phyloP scores from a whole-genome alignment of 2,329 filamentous ascomycete genomes.

The Penicillium aurantiogriseum region DNA sequence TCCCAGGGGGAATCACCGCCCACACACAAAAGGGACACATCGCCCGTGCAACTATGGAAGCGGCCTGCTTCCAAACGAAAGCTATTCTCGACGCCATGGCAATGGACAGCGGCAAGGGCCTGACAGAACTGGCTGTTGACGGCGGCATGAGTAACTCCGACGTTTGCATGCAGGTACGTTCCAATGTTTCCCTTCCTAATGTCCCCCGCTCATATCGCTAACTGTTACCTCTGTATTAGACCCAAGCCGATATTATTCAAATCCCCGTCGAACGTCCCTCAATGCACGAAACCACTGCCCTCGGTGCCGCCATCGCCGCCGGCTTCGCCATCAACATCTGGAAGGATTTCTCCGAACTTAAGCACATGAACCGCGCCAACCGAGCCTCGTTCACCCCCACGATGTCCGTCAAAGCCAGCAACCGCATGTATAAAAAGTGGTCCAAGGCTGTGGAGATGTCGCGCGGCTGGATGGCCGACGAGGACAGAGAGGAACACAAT shows the following conservation, averaged over 20 bases:
- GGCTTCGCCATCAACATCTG: slow-evolving; percentile 79
- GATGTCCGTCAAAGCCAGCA: slow-evolving; percentile 58
- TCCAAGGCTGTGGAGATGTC: slow-evolving; percentile 76
- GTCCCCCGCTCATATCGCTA: slow-evolving; percentile 41
- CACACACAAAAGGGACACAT: slow-evolving; percentile 84
- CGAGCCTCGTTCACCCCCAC: slow-evolving; percentile 69
- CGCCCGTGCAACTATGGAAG: slow-evolving; percentile 83
- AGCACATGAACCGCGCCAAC: slow-evolving; percentile 68
- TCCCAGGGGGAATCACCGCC: slow-evolving; percentile 72
- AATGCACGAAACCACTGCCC: slow-evolving; percentile 87
- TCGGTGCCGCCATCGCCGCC: slow-evolving; percentile 85
- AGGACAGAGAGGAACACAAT: slow-evolving; percentile 27
- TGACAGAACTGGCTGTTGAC: slow-evolving; percentile 76
- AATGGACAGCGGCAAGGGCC: slow-evolving; percentile 72
- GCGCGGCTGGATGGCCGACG: slow-evolving; percentile 60
- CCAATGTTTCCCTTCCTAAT: slow-evolving; percentile 34
- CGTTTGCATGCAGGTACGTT: slow-evolving; percentile 73
- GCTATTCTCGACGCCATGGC: slow-evolving; percentile 92
- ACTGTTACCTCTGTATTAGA: slow-evolving; percentile 33
- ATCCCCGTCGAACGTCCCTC: slow-evolving; percentile 80
- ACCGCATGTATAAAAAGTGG: slow-evolving; percentile 68
- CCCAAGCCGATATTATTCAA: slow-evolving; percentile 80
- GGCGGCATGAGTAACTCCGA: slow-evolving; percentile 87
- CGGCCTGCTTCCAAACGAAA: slow-evolving; percentile 88
- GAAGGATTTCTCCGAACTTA: slow-evolving; percentile 71